Evolutionary conservation across 495 filamentous ascomycete genomes (phyloP), one percentile per base, ranked within the genome.

Genomic region (Lophiotrema nucula): DNA sequence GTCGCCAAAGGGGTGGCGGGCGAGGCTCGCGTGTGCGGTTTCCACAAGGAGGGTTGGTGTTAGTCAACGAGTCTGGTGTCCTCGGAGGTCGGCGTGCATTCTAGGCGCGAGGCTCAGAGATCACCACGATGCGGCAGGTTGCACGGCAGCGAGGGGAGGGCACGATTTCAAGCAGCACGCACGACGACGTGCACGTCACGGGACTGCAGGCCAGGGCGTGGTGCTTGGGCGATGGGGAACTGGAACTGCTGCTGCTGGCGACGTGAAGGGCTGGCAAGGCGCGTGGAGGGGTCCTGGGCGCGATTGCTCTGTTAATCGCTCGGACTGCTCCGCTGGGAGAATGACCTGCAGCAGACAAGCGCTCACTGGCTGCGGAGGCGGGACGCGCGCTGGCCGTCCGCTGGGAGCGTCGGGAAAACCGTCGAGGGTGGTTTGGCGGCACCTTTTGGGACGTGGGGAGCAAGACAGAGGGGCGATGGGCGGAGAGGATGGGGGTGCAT

Each of bases 331-430:
- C 52, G 60, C 54, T 46, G 53, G 37, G 47, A 52, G 59, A n/a
- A 63, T 64, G 60, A 64, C 60, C 60, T 54, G 60, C 60, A 64
- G 60, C 28, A 53, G 2, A 21, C 18, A 5, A 11, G 47, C 41
- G 26, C 24, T 52, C 8, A 48, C 39, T 57, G 60, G 53, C 42
- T 63, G 46, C 38, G 38, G 53, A 42, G 53, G 43, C 28, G 45
- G 21, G 53, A 46, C 52, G 43, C 37, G 23, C 33, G 53, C 45
- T 18, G 19, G 5, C 16, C 12, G 24, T 28, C 26, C 28, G 45
- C 44, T 50, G 55, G 45, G 55, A 21, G 19, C 39, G 10, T 43
- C 11, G 39, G 39, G n/a, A n/a, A 43, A 18, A 18, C 11, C 39
- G 39, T 13, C 39, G 39, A 13, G 39, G 11, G 10, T 8, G 27